Base-by-base conservation (phyloP, 305 asterid species). In the Euphrasia arctica region DNA sequence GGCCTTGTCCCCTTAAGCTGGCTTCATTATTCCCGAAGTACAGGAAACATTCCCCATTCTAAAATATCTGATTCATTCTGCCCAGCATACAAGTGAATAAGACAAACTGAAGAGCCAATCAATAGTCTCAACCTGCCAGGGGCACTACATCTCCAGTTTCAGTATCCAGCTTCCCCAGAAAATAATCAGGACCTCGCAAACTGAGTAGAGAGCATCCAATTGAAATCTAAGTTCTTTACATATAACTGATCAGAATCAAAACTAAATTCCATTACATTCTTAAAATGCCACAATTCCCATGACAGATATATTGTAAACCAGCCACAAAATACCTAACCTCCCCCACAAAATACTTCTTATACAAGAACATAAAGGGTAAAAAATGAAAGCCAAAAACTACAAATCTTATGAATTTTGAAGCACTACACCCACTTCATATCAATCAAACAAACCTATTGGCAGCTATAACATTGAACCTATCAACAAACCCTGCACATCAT, bases 171-270 rank as follows among this genome's bases (percentile, higher is more conserved):
- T 73, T 64, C 86, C 54, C 75, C 81, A 67, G 78, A 61, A 61
- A 60, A 65, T 61, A 68, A 74, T 72, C 85, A 67, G 83, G 87
- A 82, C 72, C 84, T 77, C 79, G 74, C 77, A 76, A 74, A 71
- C 80, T 74, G 84, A 82, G 81, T 63, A 73, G 75, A 72, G 82
- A 72, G 82, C 84, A 84, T 68, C 70, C 79, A 83, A 58, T 58
- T 77, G 71, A 79, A 72, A 79, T 81, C 87, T 74, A 83, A 58
- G 79, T 83, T 75, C 79, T 75, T 78, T 74, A 71, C 65, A 75
- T 72, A 81, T 74, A 70, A 79, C 68, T 65, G 60, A 77, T 73
- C 61, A 67, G 74, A 72, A 69, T 65, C 68, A 70, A 79, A 68
- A 70, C 71, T 58, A 74, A 72, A 65, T 59, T 66, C 48, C 71